Conservation (phyloP, 1,284 basidiomycete genomes). For the Trametes pubescens region DNA sequence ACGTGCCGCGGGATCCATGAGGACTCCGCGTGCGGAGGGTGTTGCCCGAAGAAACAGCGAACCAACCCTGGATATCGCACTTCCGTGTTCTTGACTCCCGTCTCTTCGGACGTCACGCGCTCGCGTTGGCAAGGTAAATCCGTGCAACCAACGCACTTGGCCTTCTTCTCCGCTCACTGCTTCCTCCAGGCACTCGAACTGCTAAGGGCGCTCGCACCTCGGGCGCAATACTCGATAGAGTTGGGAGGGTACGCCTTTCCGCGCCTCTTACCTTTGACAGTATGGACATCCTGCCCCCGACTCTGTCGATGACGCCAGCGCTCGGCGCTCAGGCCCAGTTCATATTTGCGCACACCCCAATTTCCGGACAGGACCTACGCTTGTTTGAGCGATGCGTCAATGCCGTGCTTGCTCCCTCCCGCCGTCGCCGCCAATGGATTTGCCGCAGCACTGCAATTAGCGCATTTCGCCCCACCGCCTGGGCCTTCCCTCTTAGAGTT, state of each 20-base stretch:
- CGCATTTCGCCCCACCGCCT: not conserved
- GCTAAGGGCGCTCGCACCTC: not conserved
- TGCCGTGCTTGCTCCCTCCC: conserved; percentile 4
- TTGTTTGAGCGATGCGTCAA: conserved; percentile 1
- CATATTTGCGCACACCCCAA: not conserved
- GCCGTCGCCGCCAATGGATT: not conserved
- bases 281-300: conserved; percentile 1
- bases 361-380: conserved; percentile 1
- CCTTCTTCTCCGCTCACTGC: not conserved
- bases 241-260: conserved; percentile 1
- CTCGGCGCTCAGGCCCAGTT: not conserved
- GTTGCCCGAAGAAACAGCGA: conserved; percentile 1
- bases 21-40: not conserved
- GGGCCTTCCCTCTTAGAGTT: not conserved
- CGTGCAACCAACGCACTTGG: not conserved
- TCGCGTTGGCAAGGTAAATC: conserved; percentile 6
- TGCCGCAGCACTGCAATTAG: not conserved
- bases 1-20: not conserved
- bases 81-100: not conserved
- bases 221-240: conserved; percentile 4
- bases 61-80: not conserved
- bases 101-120: not conserved
- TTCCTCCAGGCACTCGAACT: conserved; percentile 9
- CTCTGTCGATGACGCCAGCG: conserved; percentile 14
- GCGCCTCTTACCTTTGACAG: not conserved